Evolutionary conservation across 2,329 filamentous ascomycete genomes (phyloP), one percentile per base, ranked within the genome.

Genomic region (Lecanicillium sp.): DNA sequence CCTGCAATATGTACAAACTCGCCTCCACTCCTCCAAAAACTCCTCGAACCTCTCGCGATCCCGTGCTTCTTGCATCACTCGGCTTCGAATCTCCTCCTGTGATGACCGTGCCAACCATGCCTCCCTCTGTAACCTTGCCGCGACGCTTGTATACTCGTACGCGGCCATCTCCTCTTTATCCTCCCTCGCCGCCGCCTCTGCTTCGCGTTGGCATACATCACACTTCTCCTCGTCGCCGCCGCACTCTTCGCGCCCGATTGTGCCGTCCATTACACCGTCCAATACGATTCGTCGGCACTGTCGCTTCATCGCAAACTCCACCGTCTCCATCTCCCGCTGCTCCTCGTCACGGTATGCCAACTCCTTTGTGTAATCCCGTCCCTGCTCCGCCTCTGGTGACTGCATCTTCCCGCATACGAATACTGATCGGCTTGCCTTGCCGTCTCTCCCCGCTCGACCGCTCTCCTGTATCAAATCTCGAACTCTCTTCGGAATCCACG

Each of bases 391-490:
- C 22, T 32, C 33, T 18, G 9, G 11, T 17, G 13, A 13, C 15
- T n/a, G 30, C 16, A 12, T 33, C 38, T 9, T 25, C 14, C 28
- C 6, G n/a, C 33, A 38, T 8, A 43, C 22, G 9, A 43, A 20
- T 12, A 43, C 36, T 16, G 38, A 38, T 20, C 38, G 33, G 33
- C 41, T 43, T 6, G 25, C 25, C 7, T 13, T 4, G 3, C 41
- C 36, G 20, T 45, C 44, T 20, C 41, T 35, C 12, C 44, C 38
- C 4, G 33, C 38, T n/a, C 36, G 38, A 15, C 38, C 41, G 38
- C 41, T 43, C 33, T 45, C 28, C 31, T 45, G 33, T 14, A 35
- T 30, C 9, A 41, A 43, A 29, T 41, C 44, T 14, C 33, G 29
- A 14, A 45, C 33, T 22, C 16, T 13, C n/a, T 19, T 17, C 19